Evolutionary conservation across 2,329 filamentous ascomycete genomes (phyloP).

Genomic region (Sarocladium kiliense): DNA sequence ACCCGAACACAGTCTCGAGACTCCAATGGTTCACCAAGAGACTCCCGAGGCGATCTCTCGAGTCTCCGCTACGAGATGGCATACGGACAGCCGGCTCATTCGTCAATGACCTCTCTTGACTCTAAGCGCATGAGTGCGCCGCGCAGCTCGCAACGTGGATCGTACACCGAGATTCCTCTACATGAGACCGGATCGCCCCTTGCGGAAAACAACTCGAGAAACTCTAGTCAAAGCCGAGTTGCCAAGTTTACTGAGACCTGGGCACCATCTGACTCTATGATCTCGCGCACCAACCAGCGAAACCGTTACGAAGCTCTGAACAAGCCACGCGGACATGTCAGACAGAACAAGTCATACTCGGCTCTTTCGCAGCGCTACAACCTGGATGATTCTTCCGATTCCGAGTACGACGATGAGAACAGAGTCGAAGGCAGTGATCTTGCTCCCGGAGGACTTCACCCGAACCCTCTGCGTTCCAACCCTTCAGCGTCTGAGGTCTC

Average conservation of each 20-base stretch:
- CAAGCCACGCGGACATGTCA: slow-evolving; percentile 26
- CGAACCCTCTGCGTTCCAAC: slow-evolving; percentile 50
- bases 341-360: slow-evolving; percentile 36
- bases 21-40: slow-evolving; percentile 43
- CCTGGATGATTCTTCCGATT: slow-evolving; percentile 34
- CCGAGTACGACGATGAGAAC: slow-evolving; percentile 34
- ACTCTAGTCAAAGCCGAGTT: slow-evolving; percentile 28
- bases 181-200: slow-evolving; percentile 29
- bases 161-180: slow-evolving; percentile 46
- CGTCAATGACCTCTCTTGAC: slow-evolving; percentile 37
- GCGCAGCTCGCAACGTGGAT: slow-evolving; percentile 31
- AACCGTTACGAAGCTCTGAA: slow-evolving; percentile 36
- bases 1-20: slow-evolving; percentile 62
- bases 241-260: slow-evolving; percentile 50
- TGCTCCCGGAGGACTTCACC: slow-evolving; percentile 29
- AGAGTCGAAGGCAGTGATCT: slow-evolving; percentile 19
- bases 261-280: slow-evolving; percentile 48
- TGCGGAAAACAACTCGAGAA: slow-evolving; percentile 17
- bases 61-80: slow-evolving; percentile 50
- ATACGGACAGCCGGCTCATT: slow-evolving; percentile 33
- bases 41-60: slow-evolving; percentile 51
- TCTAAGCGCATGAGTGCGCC: slow-evolving; percentile 42
- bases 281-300: slow-evolving; percentile 49
- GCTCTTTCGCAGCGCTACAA: slow-evolving; percentile 41
- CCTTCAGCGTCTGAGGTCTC: slow-evolving; percentile 24